phyloP scores from a whole-genome alignment of 202 grass and related monocot species.

The Panicum hallii region DNA sequence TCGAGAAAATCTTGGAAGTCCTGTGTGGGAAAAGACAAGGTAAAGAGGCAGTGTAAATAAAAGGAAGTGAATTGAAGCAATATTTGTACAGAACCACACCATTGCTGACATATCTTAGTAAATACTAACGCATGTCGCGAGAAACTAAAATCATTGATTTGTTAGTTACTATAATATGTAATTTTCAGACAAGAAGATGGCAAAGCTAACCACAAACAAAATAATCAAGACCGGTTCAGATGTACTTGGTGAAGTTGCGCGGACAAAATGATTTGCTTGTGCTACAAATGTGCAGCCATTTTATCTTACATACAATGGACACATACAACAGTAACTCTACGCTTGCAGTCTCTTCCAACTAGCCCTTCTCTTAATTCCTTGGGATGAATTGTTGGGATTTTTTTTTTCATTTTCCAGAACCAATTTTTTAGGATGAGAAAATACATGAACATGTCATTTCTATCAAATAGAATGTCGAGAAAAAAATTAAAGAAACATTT shows the following conservation, averaged over 20 bases:
- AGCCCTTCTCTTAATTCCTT: neutral
- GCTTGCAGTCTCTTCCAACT: neutral
- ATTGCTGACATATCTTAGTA: constrained; percentile 4
- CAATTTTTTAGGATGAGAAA: neutral
- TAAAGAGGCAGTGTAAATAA: neutral
- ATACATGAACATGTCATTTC: neutral
- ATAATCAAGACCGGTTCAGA: neutral
- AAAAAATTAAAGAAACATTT: neutral
- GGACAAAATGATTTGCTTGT: constrained; percentile 5
- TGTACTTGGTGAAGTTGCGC: neutral
- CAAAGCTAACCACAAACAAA: neutral
- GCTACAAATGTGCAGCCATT: neutral
- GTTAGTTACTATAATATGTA: neutral
- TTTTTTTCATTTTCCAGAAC: neutral
- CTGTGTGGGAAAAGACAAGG: constrained; percentile 27
- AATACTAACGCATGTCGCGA: neutral
- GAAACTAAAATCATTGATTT: neutral
- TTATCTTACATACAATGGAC: constrained; percentile 13
- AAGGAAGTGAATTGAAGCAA: neutral
- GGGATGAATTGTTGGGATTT: neutral
- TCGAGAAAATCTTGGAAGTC: constrained; percentile 31
- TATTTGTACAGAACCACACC: neutral
- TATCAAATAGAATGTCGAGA: neutral
- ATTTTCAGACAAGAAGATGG: neutral
- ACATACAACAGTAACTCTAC: neutral